Conservation (phyloP, 1,139 yeast species). For the Yamadazyma triangularis region DNA sequence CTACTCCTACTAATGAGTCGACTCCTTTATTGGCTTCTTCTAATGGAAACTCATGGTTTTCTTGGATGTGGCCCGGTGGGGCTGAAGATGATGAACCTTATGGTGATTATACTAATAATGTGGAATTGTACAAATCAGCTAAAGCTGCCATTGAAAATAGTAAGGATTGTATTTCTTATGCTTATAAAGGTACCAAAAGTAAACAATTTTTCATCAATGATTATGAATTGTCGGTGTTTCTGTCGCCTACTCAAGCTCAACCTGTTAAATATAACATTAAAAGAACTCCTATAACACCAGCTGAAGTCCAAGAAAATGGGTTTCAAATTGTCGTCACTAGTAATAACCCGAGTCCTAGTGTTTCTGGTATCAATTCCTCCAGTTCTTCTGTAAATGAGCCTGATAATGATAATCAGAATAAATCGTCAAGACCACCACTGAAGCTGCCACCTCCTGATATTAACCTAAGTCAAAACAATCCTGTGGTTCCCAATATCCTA, state of each 20-base stretch:
- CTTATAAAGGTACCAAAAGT: slow-evolving; percentile 22
- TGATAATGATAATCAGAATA: background rate
- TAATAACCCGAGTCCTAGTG: background rate
- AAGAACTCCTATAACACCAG: slow-evolving; percentile 32
- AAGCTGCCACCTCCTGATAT: too few species aligned
- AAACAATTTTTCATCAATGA: slow-evolving; percentile 16
- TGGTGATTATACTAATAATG: slow-evolving; percentile 16
- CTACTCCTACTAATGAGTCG: background rate
- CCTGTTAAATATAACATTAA: slow-evolving; percentile 36
- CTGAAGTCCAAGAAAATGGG: slow-evolving; percentile 29
- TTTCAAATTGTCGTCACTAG: slow-evolving; percentile 6
- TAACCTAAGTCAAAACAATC: too few species aligned
- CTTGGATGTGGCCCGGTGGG: slow-evolving; percentile 17
- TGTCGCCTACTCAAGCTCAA: slow-evolving; percentile 32
- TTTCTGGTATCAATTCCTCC: too few species aligned
- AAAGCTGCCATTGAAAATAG: slow-evolving; percentile 32
- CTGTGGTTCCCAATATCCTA: slow-evolving; percentile 24
- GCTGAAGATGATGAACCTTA: slow-evolving; percentile 14
- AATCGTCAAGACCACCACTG: too few species aligned
- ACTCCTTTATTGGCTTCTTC: too few species aligned
- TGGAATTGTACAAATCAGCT: slow-evolving; percentile 32
- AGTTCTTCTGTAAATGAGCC: slow-evolving; percentile 1
- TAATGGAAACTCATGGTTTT: too few species aligned
- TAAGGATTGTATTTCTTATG: slow-evolving; percentile 31
- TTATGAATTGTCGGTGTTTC: slow-evolving; percentile 36